These are phyloP conservation scores for Dovyalis caffra DNA, from an alignment of 345 rosid genomes.

Conservation along the genomic window DNA sequence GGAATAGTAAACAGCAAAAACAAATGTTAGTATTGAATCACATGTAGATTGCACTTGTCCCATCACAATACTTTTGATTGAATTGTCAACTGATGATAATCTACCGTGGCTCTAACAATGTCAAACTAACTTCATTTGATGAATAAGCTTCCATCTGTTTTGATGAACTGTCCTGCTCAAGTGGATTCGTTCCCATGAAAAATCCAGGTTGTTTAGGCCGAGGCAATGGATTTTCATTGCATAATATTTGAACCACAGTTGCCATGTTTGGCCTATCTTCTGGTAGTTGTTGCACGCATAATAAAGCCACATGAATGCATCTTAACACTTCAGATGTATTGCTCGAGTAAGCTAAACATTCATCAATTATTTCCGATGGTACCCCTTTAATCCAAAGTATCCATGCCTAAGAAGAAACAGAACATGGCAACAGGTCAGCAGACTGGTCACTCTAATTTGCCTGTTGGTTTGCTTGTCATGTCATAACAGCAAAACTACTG, in stretches of 20 bases:
- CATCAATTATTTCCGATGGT: slow-evolving; percentile 1
- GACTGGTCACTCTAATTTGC: neutral
- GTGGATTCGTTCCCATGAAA: neutral
- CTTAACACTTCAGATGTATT: neutral
- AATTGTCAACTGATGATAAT: neutral
- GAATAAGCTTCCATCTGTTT: neutral
- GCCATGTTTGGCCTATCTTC: slow-evolving; percentile 7
- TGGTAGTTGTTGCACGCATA: neutral
- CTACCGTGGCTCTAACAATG: neutral
- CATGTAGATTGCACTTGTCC: neutral
- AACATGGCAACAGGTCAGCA: neutral
- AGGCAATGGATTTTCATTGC: slow-evolving; percentile 1
- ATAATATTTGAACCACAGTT: neutral
- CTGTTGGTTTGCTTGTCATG: neutral
- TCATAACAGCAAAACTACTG: neutral
- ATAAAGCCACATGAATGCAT: neutral
- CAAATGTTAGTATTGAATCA: neutral
- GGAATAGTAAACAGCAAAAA: neutral
- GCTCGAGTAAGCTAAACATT: neutral
- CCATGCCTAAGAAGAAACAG: slow-evolving; percentile 4
- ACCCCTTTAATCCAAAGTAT: neutral
- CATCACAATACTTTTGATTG: neutral
- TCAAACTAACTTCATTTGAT: neutral
- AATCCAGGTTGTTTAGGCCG: neutral
- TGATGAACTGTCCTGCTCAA: neutral